phyloP scores from a whole-genome alignment of 352 stramenopile genomes.

The Blastocystis sp. region DNA sequence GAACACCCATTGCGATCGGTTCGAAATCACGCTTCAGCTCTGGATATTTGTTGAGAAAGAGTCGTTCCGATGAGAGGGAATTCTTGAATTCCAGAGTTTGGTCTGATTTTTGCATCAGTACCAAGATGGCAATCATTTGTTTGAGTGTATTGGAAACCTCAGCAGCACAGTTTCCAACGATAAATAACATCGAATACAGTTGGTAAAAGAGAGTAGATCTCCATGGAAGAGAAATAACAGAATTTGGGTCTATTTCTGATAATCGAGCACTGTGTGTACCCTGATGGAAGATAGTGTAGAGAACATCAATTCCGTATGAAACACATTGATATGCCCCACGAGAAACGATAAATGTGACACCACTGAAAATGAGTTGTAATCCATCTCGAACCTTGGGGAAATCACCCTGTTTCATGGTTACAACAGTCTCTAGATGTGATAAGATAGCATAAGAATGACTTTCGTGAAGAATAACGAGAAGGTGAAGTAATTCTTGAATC shows the following conservation, averaged over 20 bases:
- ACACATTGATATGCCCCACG: not conserved
- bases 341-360: not conserved
- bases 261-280: not conserved
- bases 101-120: not conserved
- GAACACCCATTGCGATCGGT: not conserved
- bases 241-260: slow-evolving; percentile 6
- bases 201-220: slow-evolving; percentile 14
- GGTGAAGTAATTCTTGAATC: not conserved
- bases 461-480: not conserved
- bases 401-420: not conserved
- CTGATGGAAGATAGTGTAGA: not conserved
- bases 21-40: slow-evolving; percentile 3
- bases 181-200: slow-evolving; percentile 27
- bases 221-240: not conserved
- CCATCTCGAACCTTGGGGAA: not conserved
- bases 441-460: not conserved
- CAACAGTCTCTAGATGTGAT: not conserved
- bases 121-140: slow-evolving; percentile 10
- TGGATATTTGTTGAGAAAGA: slow-evolving; percentile 46
- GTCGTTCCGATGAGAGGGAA: slow-evolving; percentile 26
- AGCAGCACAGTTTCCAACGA: not conserved
- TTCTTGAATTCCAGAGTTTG: slow-evolving; percentile 57
- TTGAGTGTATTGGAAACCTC: not conserved
- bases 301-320: not conserved
- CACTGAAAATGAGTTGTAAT: not conserved